Conservation (phyloP, 1,284 basidiomycete genomes). For the Exsudoporus floridanus region DNA sequence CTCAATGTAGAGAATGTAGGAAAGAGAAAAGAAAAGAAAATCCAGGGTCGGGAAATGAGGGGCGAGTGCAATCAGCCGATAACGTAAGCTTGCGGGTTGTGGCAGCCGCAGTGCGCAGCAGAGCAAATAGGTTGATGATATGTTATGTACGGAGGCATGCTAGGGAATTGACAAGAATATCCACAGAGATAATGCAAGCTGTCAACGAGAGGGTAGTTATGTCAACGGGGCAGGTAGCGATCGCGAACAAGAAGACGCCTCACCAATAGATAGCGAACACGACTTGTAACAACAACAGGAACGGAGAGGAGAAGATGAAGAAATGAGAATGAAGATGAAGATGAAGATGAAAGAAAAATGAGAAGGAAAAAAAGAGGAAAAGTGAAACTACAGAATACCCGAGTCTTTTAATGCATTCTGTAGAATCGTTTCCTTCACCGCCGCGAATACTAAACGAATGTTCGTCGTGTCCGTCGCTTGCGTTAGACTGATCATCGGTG, state of each 20-base stretch:
- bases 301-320: not conserved
- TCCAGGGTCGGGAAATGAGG: not conserved
- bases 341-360: not conserved
- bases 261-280: conserved; percentile 30
- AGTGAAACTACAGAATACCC: conserved; percentile 55
- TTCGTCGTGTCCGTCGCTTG: conserved; percentile 81
- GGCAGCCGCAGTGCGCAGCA: not conserved
- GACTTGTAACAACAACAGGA: conserved; percentile 8
- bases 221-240: conserved; percentile 1
- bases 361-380: not conserved
- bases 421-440: conserved; percentile 96
- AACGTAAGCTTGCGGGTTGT: not conserved
- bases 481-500: conserved; percentile 52
- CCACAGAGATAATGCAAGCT: conserved; percentile 37
- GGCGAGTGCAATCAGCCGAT: not conserved
- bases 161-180: conserved; percentile 25
- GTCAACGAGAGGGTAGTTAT: not conserved
- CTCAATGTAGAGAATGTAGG: no score
- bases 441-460: conserved; percentile 91
- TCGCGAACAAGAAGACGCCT: not conserved
- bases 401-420: conserved; percentile 86
- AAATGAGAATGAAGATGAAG: no score
- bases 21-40: not conserved
- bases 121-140: conserved; percentile 32
- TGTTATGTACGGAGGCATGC: conserved; percentile 31